These are phyloP conservation scores for Evernia prunastri DNA, from an alignment of 495 filamentous ascomycete species.

Conservation along the genomic window DNA sequence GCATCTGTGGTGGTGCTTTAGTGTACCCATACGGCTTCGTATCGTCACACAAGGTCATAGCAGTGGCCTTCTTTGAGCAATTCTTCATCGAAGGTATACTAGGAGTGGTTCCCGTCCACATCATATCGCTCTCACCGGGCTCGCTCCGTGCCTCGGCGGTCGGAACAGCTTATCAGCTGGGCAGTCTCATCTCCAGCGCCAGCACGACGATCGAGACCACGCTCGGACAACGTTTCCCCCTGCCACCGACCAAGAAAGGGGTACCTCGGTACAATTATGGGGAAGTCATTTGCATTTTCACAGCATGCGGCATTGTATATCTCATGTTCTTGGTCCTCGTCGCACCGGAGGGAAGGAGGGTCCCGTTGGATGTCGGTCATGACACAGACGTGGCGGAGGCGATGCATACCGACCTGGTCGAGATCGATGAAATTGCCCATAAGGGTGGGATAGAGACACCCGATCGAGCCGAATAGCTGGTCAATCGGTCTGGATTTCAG, in stretches of 20 bases:
- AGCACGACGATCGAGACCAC: conserved; percentile 78
- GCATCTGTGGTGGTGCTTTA: conserved; percentile 67
- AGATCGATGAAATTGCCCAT: too few relatives aligned
- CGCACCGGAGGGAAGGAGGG: too few relatives aligned
- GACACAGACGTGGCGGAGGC: too few relatives aligned
- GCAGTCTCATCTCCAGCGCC: conserved; percentile 74
- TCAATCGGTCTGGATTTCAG: too few relatives aligned
- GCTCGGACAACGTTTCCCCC: conserved; percentile 72
- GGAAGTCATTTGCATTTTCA: conserved; percentile 86
- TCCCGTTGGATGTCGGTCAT: too few relatives aligned
- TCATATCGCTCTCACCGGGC: conserved; percentile 81
- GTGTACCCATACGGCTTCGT: conserved; percentile 80
- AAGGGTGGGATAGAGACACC: too few relatives aligned
- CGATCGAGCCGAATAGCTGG: too few relatives aligned
- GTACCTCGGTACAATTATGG: conserved; percentile 81
- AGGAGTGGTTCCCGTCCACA: conserved; percentile 77
- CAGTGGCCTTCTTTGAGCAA: conserved; percentile 85
- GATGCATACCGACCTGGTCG: too few relatives aligned
- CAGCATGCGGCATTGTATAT: too few relatives aligned
- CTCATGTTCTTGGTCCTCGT: too few relatives aligned
- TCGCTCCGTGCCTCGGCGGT: conserved; percentile 79
- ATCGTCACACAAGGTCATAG: conserved; percentile 58
- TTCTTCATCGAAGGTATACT: conserved; percentile 84
- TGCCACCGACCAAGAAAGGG: conserved; percentile 46
- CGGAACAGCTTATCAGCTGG: conserved; percentile 77